These are phyloP conservation scores for Fistulifera pelliculosa DNA, from an alignment of 108 stramenopile species.

Conservation along the genomic window DNA sequence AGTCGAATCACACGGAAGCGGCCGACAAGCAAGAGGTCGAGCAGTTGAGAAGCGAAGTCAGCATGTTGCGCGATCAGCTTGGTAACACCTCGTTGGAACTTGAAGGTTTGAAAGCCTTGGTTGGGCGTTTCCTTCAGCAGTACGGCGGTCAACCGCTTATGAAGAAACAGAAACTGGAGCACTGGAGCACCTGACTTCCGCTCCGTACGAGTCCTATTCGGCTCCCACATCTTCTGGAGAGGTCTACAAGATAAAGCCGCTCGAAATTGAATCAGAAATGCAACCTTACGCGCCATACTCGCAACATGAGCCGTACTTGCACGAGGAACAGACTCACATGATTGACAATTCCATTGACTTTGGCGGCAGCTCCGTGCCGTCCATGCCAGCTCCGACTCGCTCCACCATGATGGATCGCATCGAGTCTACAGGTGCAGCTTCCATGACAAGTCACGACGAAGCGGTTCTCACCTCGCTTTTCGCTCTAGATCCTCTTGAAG, in stretches of 20 bases:
- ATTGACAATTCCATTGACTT: too few species aligned
- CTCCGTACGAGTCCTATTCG: background rate
- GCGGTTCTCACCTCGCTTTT: conserved; percentile 23
- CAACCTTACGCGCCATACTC: too few species aligned
- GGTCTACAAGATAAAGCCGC: too few species aligned
- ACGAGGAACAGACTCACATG: too few species aligned
- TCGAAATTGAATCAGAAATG: too few species aligned
- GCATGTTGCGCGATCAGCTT: conserved; percentile 23
- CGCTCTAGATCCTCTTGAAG: conserved; percentile 19
- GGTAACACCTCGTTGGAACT: conserved; percentile 30
- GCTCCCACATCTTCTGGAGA: background rate
- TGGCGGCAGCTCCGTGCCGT: too few species aligned
- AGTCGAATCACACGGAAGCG: conserved; percentile 59
- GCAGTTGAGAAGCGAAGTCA: conserved; percentile 55
- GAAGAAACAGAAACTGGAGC: conserved; percentile 4
- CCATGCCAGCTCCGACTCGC: too few species aligned
- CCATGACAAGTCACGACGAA: conserved; percentile 13
- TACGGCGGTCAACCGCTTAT: background rate
- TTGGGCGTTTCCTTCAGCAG: background rate
- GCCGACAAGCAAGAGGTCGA: conserved; percentile 73
- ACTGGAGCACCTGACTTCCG: background rate
- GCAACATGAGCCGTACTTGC: too few species aligned
- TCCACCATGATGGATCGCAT: too few species aligned
- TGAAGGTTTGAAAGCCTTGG: conserved; percentile 7
- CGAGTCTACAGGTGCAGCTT: too few species aligned